These are phyloP conservation scores for Gossypioides kirkii DNA, from an alignment of 345 rosid species.

Conservation along the genomic window DNA sequence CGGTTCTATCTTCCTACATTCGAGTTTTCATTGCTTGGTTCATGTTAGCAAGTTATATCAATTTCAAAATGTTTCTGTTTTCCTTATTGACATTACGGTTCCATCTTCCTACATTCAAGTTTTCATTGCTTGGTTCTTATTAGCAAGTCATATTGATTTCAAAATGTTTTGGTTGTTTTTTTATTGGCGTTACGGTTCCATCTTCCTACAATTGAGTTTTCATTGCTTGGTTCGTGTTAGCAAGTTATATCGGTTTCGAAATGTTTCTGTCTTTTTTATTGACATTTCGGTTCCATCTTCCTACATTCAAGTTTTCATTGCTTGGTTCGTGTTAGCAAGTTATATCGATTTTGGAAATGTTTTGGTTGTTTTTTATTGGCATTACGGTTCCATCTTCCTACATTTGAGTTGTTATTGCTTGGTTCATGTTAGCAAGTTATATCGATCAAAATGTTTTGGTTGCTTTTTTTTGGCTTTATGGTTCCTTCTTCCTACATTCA, in stretches of 20 bases:
- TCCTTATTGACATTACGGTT: background rate
- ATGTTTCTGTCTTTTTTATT: background rate
- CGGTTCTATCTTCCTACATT: background rate
- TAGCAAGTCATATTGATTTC: background rate
- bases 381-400: background rate
- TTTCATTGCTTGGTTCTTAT: background rate
- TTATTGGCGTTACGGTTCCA: background rate
- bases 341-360: background rate
- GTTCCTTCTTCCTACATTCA: background rate
- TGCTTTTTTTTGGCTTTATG: background rate
- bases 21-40: background rate
- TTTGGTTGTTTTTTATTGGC: background rate
- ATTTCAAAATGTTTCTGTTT: background rate
- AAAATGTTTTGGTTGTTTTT: background rate
- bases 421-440: background rate
- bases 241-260: background rate
- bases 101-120: background rate
- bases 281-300: background rate
- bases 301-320: background rate
- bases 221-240: background rate
- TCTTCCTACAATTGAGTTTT: background rate
- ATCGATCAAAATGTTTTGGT: background rate
- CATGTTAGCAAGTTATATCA: background rate
- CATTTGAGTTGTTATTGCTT: background rate
- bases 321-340: background rate